These are phyloP conservation scores for Immersiporthe knoxdaviesiana DNA, from an alignment of 2,329 filamentous ascomycete genomes.

Conservation along the genomic window DNA sequence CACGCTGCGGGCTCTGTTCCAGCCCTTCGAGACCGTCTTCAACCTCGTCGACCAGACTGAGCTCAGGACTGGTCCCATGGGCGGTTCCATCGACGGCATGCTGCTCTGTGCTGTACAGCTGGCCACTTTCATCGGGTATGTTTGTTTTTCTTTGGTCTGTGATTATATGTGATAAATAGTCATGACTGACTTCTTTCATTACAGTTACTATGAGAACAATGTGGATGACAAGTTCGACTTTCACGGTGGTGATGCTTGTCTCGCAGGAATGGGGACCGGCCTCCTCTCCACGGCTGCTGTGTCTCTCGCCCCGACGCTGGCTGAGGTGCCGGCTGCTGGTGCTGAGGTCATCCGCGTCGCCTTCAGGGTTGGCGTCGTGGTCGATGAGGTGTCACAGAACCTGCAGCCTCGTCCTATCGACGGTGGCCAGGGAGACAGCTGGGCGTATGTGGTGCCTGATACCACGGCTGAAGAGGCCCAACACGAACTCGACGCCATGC, in stretches of 20 bases:
- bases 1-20: constrained; percentile 37
- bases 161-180: too few relatives aligned
- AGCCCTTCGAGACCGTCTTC: constrained; percentile 44
- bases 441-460: constrained; percentile 47
- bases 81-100: constrained; percentile 49
- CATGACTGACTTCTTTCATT: neutral
- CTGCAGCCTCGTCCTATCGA: constrained; percentile 41
- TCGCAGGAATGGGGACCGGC: constrained; percentile 50
- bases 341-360: constrained; percentile 47
- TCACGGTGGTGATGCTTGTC: constrained; percentile 34
- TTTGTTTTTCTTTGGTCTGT: neutral
- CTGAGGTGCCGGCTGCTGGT: constrained; percentile 45
- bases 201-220: constrained; percentile 39
- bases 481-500: constrained; percentile 42
- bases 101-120: constrained; percentile 47
- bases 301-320: constrained; percentile 43
- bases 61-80: constrained; percentile 45
- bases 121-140: constrained; percentile 49
- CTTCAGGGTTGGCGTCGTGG: constrained; percentile 50
- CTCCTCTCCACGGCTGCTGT: constrained; percentile 48
- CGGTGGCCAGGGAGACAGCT: constrained; percentile 37
- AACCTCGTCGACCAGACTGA: constrained; percentile 39
- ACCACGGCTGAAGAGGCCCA: constrained; percentile 39
- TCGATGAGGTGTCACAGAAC: constrained; percentile 46
- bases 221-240: constrained; percentile 33